phyloP scores from a whole-genome alignment of 2,329 filamentous ascomycete species.

The Pseudopyrenochaeta lycopersici region DNA sequence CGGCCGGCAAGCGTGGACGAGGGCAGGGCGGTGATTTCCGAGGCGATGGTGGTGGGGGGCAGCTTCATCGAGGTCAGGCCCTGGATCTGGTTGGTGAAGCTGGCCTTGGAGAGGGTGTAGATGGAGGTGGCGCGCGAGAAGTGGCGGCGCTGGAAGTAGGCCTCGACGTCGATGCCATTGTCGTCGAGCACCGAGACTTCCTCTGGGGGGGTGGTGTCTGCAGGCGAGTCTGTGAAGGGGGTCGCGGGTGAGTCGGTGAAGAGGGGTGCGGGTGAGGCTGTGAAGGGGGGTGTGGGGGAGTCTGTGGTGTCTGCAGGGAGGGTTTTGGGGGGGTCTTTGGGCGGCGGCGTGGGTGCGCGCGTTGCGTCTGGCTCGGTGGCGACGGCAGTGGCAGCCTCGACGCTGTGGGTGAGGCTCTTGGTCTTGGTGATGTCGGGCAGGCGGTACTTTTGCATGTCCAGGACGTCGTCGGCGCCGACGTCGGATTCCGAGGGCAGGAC shows the following conservation, averaged over 20 bases:
- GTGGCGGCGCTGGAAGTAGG: slow-evolving; percentile 73
- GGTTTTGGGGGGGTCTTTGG: slow-evolving; percentile 59
- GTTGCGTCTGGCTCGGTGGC: not conserved
- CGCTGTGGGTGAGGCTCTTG: slow-evolving; percentile 60
- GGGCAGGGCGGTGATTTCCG: slow-evolving; percentile 83
- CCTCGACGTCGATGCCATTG: slow-evolving; percentile 59
- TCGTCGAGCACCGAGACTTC: slow-evolving; percentile 44
- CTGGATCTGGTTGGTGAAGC: slow-evolving; percentile 91
- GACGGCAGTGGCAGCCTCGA: not conserved
- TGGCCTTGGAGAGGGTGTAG: slow-evolving; percentile 90
- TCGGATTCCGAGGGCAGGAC: slow-evolving; percentile 62
- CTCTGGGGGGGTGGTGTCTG: no score
- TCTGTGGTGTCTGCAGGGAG: slow-evolving; percentile 39
- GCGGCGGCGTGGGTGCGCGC: slow-evolving; percentile 56
- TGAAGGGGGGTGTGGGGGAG: no score
- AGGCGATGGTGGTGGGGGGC: slow-evolving; percentile 84
- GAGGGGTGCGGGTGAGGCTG: no score
- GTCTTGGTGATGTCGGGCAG: slow-evolving; percentile 76
- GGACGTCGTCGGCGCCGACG: slow-evolving; percentile 59
- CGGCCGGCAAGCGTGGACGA: slow-evolving; percentile 84
- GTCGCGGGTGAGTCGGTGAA: no score
- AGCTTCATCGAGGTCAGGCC: slow-evolving; percentile 91
- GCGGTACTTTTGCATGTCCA: slow-evolving; percentile 79
- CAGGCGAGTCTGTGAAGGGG: no score
- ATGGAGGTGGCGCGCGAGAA: slow-evolving; percentile 77